These are phyloP conservation scores for Microthlaspi erraticum DNA, from an alignment of 345 rosid genomes.

Conservation along the genomic window DNA sequence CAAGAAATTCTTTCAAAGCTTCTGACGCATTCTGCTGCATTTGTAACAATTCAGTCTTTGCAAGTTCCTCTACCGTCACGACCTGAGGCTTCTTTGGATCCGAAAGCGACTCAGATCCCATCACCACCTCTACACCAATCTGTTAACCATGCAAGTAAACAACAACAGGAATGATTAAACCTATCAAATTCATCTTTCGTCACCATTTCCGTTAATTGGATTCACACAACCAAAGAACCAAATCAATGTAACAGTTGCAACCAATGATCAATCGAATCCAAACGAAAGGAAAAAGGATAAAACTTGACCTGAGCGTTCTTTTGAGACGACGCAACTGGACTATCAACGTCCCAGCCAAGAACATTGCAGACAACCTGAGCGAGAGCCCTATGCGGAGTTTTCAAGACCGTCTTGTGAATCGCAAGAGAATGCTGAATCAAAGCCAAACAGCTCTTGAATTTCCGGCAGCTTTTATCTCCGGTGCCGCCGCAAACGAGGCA, in stretches of 20 bases:
- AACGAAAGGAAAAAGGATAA: not conserved
- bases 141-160: not conserved
- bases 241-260: conserved; percentile 3
- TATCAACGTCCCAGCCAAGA: conserved; percentile 72
- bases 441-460: conserved; percentile 62
- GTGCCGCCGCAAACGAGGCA: conserved; percentile 72
- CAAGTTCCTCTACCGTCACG: conserved; percentile 7
- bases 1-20: conserved; percentile 48
- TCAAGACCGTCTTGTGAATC: conserved; percentile 56
- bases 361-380: conserved; percentile 72
- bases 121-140: conserved; percentile 22
- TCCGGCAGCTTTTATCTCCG: conserved; percentile 52
- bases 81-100: conserved; percentile 30
- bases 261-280: not conserved
- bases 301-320: conserved; percentile 35
- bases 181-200: not conserved
- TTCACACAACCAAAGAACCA: conserved; percentile 1
- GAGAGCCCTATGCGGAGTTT: conserved; percentile 67
- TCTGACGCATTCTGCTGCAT: conserved; percentile 53
- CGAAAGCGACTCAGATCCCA: conserved; percentile 26
- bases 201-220: not conserved
- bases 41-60: conserved; percentile 26
- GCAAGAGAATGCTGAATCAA: conserved; percentile 67
- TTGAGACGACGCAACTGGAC: conserved; percentile 42
- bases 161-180: not conserved